Evolutionary conservation across 73 alveolate species (phyloP).

Genomic region (Tetrahymena elliotti): DNA sequence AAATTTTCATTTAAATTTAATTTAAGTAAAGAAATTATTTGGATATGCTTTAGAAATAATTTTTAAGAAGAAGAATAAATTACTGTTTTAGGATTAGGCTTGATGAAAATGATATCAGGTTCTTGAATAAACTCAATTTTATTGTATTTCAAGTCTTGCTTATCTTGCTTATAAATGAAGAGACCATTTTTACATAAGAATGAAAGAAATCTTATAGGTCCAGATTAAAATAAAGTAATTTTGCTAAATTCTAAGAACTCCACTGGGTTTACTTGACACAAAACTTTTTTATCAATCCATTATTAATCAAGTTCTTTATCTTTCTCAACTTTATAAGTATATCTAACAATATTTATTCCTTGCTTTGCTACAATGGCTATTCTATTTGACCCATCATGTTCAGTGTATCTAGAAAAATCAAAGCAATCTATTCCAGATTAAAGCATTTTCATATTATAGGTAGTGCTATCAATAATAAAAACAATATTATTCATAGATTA

Average conservation of each 20-base stretch:
- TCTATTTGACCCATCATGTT: background rate
- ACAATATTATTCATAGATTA: background rate
- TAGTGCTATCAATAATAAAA: background rate
- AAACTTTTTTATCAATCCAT: background rate
- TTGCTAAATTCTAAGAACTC: background rate
- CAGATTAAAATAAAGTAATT: background rate
- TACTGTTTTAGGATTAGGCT: background rate
- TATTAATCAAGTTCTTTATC: background rate
- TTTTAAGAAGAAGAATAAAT: background rate
- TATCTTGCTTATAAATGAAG: background rate
- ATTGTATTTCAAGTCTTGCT: background rate
- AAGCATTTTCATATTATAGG: background rate
- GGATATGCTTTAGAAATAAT: background rate
- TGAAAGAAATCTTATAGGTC: background rate
- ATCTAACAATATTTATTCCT: background rate
- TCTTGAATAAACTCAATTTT: background rate
- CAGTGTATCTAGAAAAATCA: background rate
- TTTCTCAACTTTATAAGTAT: background rate
- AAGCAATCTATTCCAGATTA: background rate
- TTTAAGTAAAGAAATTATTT: no score
- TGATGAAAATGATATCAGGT: background rate
- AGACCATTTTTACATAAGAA: background rate
- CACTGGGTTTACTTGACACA: background rate
- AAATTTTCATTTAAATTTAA: no score
- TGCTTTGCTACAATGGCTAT: background rate